These are phyloP conservation scores for Fraxinus excelsior DNA, from an alignment of 257 asterid species.

Conservation along the genomic window DNA sequence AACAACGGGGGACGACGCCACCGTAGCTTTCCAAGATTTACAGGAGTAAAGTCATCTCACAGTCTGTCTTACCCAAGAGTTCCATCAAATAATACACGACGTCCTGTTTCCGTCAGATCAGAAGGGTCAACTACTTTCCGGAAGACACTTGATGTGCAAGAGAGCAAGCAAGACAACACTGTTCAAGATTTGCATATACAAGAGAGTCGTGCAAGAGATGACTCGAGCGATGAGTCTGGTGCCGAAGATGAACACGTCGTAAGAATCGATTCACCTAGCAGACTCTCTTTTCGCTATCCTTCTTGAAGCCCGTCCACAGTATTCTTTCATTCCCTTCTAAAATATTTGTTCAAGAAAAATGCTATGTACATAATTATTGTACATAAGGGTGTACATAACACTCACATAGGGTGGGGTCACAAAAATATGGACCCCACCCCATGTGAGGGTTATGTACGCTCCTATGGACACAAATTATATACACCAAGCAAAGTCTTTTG, in stretches of 20 bases:
- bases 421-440: too few relatives aligned
- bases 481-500: too few relatives aligned
- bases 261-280: slow-evolving; percentile 83
- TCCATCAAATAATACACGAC: slow-evolving; percentile 34
- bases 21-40: slow-evolving; percentile 38
- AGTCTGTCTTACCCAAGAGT: slow-evolving; percentile 65
- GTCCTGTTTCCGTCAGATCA: slow-evolving; percentile 58
- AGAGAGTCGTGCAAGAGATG: slow-evolving; percentile 39
- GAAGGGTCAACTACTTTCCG: slow-evolving; percentile 69
- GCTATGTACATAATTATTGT: too few relatives aligned
- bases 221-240: slow-evolving; percentile 86
- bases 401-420: too few relatives aligned
- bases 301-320: slow-evolving; percentile 28
- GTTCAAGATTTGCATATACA: slow-evolving; percentile 24
- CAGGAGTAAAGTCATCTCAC: slow-evolving; percentile 40
- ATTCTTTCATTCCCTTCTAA: not conserved
- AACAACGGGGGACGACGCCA: slow-evolving; percentile 26
- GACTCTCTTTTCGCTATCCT: slow-evolving; percentile 53
- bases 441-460: too few relatives aligned
- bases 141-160: slow-evolving; percentile 37
- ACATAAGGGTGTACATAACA: too few relatives aligned
- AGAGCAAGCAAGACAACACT: slow-evolving; percentile 20
- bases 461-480: too few relatives aligned
- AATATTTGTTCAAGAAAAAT: too few relatives aligned
- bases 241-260: slow-evolving; percentile 74